Base-by-base conservation (phyloP, 495 filamentous ascomycete species). In the Astrothelium subdiscretum region DNA sequence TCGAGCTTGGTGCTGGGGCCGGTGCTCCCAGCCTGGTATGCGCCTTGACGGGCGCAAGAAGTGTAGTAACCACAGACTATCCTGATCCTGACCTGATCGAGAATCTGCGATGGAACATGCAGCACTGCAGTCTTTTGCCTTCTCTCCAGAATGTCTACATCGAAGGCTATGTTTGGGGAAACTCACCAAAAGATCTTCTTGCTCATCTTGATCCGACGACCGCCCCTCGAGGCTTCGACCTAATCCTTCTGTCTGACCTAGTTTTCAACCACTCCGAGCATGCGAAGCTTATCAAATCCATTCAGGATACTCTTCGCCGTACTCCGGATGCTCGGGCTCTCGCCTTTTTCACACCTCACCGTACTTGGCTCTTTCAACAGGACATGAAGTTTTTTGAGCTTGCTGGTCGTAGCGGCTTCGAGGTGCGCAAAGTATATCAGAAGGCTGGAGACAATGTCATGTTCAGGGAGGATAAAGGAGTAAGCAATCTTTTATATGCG, bases 291-390 rank as follows among this genome's bases (percentile, higher is more conserved):
- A 76, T 91, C 59, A 77, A 80, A 52, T 90, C 87, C 0, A 81
- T 96, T 61, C 74, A 81, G 65, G 60, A 75, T 66, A 87, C 86
- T 2, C 71, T 94, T 61, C 81, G 78, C 64, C 40, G 29, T 4
- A 78, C 77, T 44, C 62, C 66, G n/a, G 73, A 77, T 15, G 80
- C 87, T 20, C 80, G 77, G 51, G 92, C 91, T 1, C 75, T 90
- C 66, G 92, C 96, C 15, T 94, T 96, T 67, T 97, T 97, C 73
- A 95, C 91, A 0, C 90, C 89, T 1, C 95, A 97, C 75, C 78
- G 94, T 64, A 91, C 92, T 1, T 96, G 91, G 92, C 74, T 96
- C 66, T 76, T 87, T 64, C 81, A 88, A 60, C 86, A 88, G 73
- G 94, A 95, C 66, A 77, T 96, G 70, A 80, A 77, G 5, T 96